Evolutionary conservation across 2,329 filamentous ascomycete genomes (phyloP).

Genomic region (Neodidymelliopsis sp.): DNA sequence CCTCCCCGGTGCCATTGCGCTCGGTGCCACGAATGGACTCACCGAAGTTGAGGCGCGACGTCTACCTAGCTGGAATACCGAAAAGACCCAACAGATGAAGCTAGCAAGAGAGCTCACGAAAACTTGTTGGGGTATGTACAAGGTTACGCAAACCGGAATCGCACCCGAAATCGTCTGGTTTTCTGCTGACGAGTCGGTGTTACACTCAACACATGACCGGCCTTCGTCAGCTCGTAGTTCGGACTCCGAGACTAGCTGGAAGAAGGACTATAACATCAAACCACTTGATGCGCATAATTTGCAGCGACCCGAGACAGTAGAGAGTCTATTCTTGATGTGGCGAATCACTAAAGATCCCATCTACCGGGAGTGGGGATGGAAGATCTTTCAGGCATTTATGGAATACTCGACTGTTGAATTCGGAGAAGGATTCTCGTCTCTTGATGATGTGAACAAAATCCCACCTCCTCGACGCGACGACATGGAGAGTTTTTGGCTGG

Average conservation of each 20-base stretch:
- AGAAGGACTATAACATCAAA: conserved; percentile 79
- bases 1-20: conserved; percentile 90
- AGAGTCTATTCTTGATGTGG: conserved; percentile 97
- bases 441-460: conserved; percentile 74
- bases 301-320: conserved; percentile 91
- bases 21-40: conserved; percentile 81
- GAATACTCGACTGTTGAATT: conserved; percentile 81
- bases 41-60: conserved; percentile 77
- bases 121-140: conserved; percentile 97
- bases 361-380: conserved; percentile 96
- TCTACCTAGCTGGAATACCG: conserved; percentile 72
- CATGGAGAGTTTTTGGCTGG: conserved; percentile 98
- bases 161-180: conserved; percentile 93
- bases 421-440: conserved; percentile 79
- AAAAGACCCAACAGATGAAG: conserved; percentile 83
- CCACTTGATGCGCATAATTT: conserved; percentile 82
- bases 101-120: conserved; percentile 90
- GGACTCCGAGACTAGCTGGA: conserved; percentile 66
- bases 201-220: conserved; percentile 56
- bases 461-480: conserved; percentile 79
- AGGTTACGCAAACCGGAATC: conserved; percentile 82
- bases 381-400: conserved; percentile 93
- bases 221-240: conserved; percentile 46
- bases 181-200: conserved; percentile 69
- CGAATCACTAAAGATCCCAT: conserved; percentile 86